Percentiles rank a stretch among this genome's conserved stretches.
These are phyloP conservation scores for Lentinula boryana DNA, from an alignment of 768 basidiomycete species.

Conservation along the genomic window DNA sequence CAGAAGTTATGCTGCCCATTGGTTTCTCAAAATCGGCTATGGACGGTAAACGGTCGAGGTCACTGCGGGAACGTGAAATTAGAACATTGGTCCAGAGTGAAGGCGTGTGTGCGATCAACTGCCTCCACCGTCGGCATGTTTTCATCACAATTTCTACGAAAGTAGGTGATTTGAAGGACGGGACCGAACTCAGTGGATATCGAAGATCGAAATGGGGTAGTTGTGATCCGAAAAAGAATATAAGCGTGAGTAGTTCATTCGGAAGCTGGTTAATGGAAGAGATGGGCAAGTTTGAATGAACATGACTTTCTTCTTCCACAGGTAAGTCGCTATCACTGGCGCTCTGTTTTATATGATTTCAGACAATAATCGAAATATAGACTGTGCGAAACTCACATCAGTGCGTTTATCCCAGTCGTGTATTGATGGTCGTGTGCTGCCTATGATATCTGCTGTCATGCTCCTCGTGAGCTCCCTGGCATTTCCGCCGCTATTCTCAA, in stretches of 20 bases:
- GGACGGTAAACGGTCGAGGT: slow-evolving; percentile 5
- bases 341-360: background rate
- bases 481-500: background rate
- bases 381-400: background rate
- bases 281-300: background rate
- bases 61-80: slow-evolving; percentile 8
- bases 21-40: slow-evolving; percentile 9
- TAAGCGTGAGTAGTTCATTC: slow-evolving; percentile 11
- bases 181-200: slow-evolving; percentile 6
- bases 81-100: slow-evolving; percentile 7
- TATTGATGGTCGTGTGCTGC: slow-evolving; percentile 3
- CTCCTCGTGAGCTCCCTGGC: background rate
- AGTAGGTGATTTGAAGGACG: slow-evolving; percentile 4
- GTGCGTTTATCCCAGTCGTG: slow-evolving; percentile 1
- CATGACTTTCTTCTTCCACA: background rate
- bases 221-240: slow-evolving; percentile 8
- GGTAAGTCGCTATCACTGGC: slow-evolving; percentile 4
- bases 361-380: background rate
- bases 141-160: slow-evolving; percentile 7
- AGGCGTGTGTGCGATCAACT: slow-evolving; percentile 7
- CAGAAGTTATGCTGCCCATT: slow-evolving; percentile 2
- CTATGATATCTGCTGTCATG: background rate
- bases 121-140: slow-evolving; percentile 11
- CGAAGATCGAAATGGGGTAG: slow-evolving; percentile 7
- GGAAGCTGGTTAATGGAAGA: slow-evolving; percentile 9